Evolutionary conservation across 352 stramenopile genomes (phyloP), one percentile per base, ranked within the genome.

Genomic region (Pythium angustatum): DNA sequence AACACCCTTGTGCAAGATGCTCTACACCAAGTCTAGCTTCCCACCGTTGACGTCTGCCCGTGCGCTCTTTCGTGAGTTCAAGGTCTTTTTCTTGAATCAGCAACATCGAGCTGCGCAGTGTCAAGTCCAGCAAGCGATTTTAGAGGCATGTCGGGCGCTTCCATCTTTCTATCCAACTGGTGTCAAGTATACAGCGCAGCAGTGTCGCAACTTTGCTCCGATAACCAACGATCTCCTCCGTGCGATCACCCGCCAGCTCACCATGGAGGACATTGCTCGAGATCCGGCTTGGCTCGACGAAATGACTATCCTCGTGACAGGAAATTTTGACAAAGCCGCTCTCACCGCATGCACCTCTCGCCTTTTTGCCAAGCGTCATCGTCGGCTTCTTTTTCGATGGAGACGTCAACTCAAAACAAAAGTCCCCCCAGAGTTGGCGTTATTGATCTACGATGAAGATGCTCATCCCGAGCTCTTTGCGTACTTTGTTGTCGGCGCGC

Each of bases 391-490:
- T 0, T 38, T 59, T 31, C 7, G 36, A 24, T 59, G 34, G 52
- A 44, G 19, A 15, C 52, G 52, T 22, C 12, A 49, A 27, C 24
- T 15, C 1, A 59, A 49, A 19, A 34, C 30, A 9, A 33, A 58
- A 5, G 5, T 49, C 14, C 22, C 38, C 19, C 3, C 15, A 1
- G 52, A 59, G 19, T 17, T 59, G 24, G 34, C 48, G 14, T 8
- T 5, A 21, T 21, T 50, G 33, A 8, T 64, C 2, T 58, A 58
- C 26, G 36, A 59, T 40, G 62, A 62, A 59, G 33, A 53, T 14
- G 28, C 47, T 6, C 53, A 63, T 0, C 62, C 62, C 0, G 27
- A 58, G 27, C 38, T 68, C 2, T 68, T 58, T 40, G 62, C 44
- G 0, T 68, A 68, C n/a, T 68, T 63, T 28, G 41, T 59, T 21